Percentiles rank a stretch among this genome's conserved stretches.
These are phyloP conservation scores for Incumbomyces delicatus DNA, from an alignment of 2,329 filamentous ascomycete species.

Conservation along the genomic window DNA sequence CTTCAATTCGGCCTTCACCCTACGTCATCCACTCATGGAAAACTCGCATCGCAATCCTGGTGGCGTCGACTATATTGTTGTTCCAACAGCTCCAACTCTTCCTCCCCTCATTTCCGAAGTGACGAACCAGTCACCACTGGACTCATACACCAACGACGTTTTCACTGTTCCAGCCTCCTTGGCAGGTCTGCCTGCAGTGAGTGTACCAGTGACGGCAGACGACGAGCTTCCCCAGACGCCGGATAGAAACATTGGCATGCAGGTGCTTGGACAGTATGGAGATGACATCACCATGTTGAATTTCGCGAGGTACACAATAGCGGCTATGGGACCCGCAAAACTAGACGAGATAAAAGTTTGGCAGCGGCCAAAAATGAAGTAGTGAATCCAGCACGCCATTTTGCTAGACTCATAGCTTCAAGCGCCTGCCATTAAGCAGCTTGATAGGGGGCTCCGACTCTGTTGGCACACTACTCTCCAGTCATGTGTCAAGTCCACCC, in stretches of 20 bases:
- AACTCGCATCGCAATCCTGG: constrained; percentile 17
- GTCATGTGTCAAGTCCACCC: too few species aligned
- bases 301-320: constrained; percentile 8
- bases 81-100: constrained; percentile 72
- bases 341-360: not conserved
- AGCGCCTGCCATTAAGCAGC: too few species aligned
- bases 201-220: constrained; percentile 51
- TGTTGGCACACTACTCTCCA: too few species aligned
- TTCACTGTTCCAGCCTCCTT: constrained; percentile 92
- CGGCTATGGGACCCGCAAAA: not conserved
- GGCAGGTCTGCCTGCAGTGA: constrained; percentile 81
- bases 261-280: constrained; percentile 40
- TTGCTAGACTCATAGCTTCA: too few species aligned
- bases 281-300: constrained; percentile 27
- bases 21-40: constrained; percentile 54
- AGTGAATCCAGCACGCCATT: too few species aligned
- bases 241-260: constrained; percentile 30
- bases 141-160: constrained; percentile 84
- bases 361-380: too few species aligned
- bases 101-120: constrained; percentile 58
- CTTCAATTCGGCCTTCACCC: constrained; percentile 68
- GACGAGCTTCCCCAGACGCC: constrained; percentile 12
- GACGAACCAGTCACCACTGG: constrained; percentile 40
- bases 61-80: constrained; percentile 76
- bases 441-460: too few species aligned